A percentile compares a stretch with the other conserved stretches of the same genome.
Evolutionary conservation across 441 rosid species (phyloP).

Genomic region (Biscutella laevigata): DNA sequence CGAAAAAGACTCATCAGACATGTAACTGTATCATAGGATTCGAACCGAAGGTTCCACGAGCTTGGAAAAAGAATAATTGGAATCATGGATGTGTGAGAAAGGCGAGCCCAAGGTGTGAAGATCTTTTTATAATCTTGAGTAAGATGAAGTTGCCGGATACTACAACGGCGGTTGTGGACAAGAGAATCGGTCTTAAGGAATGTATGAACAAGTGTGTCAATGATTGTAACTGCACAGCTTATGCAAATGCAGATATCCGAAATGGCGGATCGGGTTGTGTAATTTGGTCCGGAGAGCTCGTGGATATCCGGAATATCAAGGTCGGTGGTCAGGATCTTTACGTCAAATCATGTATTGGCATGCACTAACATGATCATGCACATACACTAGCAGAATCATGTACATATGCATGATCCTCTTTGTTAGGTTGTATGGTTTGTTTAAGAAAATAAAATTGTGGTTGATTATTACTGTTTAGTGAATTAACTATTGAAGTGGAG

Average conservation of each 20-base stretch:
- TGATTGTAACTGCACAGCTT: slow-evolving; percentile 64
- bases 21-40: slow-evolving; percentile 59
- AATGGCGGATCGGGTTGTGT: slow-evolving; percentile 51
- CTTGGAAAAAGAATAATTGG: slow-evolving; percentile 49
- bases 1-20: too few relatives aligned
- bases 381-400: too few relatives aligned
- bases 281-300: slow-evolving; percentile 38
- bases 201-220: slow-evolving; percentile 36
- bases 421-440: too few relatives aligned
- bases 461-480: too few relatives aligned
- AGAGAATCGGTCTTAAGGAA: slow-evolving; percentile 33
- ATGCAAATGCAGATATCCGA: slow-evolving; percentile 35
- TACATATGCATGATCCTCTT: too few relatives aligned
- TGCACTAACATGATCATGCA: too few relatives aligned
- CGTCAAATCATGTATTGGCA: too few relatives aligned
- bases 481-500: too few relatives aligned
- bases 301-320: slow-evolving; percentile 35
- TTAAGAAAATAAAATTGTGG: background rate
- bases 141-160: slow-evolving; percentile 59
- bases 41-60: slow-evolving; percentile 35
- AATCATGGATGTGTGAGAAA: slow-evolving; percentile 50
- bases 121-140: slow-evolving; percentile 36
- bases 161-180: slow-evolving; percentile 25
- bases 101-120: slow-evolving; percentile 31
- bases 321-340: slow-evolving; percentile 44